A percentile compares a stretch with the other conserved stretches of the same genome.
Conservation (phyloP, 768 basidiomycete species). For the Lactarius akahatsu region DNA sequence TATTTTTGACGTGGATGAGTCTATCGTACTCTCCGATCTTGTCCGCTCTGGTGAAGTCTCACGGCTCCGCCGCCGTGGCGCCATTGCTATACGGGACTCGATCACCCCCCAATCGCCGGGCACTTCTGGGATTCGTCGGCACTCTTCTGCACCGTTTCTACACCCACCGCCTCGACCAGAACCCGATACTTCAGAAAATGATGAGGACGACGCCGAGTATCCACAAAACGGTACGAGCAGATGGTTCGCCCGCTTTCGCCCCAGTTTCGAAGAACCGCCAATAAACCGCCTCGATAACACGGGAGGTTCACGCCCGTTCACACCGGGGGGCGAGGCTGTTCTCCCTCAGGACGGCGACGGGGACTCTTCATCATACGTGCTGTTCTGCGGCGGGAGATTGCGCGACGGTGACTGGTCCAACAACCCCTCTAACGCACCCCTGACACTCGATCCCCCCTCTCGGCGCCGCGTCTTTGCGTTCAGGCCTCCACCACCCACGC, state of each 20-base stretch:
- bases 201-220: conserved; percentile 20
- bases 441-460: conserved; percentile 38
- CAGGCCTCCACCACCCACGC: conserved; percentile 27
- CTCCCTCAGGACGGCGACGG: conserved; percentile 33
- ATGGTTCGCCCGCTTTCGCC: conserved; percentile 23
- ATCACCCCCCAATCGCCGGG: conserved; percentile 28
- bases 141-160: conserved; percentile 10
- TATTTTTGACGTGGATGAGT: conserved; percentile 56
- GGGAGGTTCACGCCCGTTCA: conserved; percentile 26
- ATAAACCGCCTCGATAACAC: conserved; percentile 13
- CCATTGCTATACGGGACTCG: conserved; percentile 51
- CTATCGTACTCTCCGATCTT: conserved; percentile 71
- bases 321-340: conserved; percentile 18
- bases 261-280: conserved; percentile 15
- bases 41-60: conserved; percentile 74
- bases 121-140: conserved; percentile 3
- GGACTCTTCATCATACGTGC: conserved; percentile 35
- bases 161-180: conserved; percentile 15
- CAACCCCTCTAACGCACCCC: conserved; percentile 14
- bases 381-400: conserved; percentile 43
- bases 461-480: conserved; percentile 31
- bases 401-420: conserved; percentile 23
- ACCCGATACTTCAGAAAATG: conserved; percentile 19
- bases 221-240: conserved; percentile 18
- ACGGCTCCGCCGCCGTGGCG: conserved; percentile 68